Conservation (phyloP, 176 grass and related monocot genomes). For the Phyllostachys edulis region DNA sequence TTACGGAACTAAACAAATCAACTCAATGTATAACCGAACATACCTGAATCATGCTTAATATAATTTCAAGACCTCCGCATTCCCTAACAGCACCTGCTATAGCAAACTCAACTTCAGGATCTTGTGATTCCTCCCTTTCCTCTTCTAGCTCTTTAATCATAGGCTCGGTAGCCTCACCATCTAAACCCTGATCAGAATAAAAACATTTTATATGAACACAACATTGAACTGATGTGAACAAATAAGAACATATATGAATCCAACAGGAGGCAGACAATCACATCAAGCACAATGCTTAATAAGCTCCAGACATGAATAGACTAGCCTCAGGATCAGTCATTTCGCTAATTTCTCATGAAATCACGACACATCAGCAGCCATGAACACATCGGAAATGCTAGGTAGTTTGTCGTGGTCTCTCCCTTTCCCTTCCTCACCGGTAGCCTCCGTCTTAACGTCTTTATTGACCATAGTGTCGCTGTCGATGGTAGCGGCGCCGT, state of each 20-base stretch:
- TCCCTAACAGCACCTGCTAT: slow-evolving; percentile 94
- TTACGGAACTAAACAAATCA: neutral
- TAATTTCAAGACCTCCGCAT: slow-evolving; percentile 92
- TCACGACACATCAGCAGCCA: neutral
- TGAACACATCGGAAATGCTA: neutral
- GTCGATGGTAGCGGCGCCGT: neutral
- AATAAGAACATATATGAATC: neutral
- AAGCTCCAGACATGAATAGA: slow-evolving; percentile 6
- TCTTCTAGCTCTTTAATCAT: slow-evolving; percentile 99
- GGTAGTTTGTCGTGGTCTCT: neutral
- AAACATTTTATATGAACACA: slow-evolving; percentile 22
- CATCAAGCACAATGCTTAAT: slow-evolving; percentile 31
- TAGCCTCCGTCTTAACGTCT: too few species aligned
- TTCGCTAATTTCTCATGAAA: neutral
- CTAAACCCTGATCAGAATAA: slow-evolving; percentile 68
- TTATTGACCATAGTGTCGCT: neutral
- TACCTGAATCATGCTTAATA: slow-evolving; percentile 98
- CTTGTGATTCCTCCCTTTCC: slow-evolving; percentile 97
- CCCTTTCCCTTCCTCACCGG: neutral
- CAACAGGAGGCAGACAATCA: slow-evolving; percentile 6
- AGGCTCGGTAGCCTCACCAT: slow-evolving; percentile 97
- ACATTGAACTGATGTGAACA: neutral
- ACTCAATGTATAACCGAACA: slow-evolving; percentile 19
- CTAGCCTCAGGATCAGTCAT: neutral
- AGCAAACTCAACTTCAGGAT: slow-evolving; percentile 96